Base-by-base conservation (phyloP, 208 protist genomes). In the Trypanosomatidae sp. region DNA sequence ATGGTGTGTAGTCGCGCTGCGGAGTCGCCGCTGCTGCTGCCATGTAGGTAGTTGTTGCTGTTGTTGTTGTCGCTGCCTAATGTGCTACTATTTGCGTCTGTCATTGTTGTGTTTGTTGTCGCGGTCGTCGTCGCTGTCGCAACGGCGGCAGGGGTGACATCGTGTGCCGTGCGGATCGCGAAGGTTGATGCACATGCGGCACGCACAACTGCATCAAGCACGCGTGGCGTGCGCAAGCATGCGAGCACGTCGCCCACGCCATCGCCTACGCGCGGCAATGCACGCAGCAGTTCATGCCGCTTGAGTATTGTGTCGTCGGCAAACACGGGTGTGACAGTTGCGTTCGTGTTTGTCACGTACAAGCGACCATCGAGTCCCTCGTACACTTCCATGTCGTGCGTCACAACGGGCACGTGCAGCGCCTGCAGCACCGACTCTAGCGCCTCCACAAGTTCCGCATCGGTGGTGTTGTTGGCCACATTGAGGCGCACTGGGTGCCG, bases 341-440 rank as follows among this genome's bases (percentile, higher is more conserved):
- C 62, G 43, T 87, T 87, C 16, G 62, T 80, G 53, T 86, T 90
- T 4, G 70, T 83, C 23, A 70, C 71, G 44, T 90, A 90, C 44
- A 58, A 79, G n/a, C 81, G 71, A 2, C 67, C 71, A 58, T 90
- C 81, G 10, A 90, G 48, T 4, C 66, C 72, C 42, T 84, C 61
- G 55, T 90, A 90, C 2, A 90, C 77, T 50, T 90, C 70, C 35
- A 84, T 70, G 22, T 56, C 64, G 49, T 38, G 48, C 28, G 73
- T 61, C 0, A 67, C 73, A 21, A 74, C 57, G 15, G 69, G 56
- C 19, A 87, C 84, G 53, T 82, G 69, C 27, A 90, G 73, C 22
- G 81, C 75, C 19, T 90, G 68, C 4, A 75, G 62, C 26, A 90
- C 76, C 39, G 81, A 73, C 8, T 60, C 28, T 37, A 88, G 53